Evolutionary conservation across 331 rosid species (phyloP), one percentile per base, ranked within the genome.

Genomic region (Quercus phellos): DNA sequence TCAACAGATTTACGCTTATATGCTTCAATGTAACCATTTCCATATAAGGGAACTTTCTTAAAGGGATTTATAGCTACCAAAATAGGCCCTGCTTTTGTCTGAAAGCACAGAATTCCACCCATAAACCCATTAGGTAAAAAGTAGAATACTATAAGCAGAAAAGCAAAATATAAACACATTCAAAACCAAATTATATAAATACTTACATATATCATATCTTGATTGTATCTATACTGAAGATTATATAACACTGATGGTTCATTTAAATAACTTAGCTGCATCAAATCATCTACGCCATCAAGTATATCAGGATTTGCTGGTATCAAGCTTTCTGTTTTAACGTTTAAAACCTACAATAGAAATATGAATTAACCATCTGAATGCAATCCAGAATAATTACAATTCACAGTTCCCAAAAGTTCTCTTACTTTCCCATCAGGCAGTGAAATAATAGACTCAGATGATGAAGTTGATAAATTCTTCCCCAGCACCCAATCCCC

Each of bases 41-140:
- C 96, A 70, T 95, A 95, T 70, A 95, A 83, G 82, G 90, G 86
- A 80, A 95, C 98, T 86, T 87, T 95, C 88, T 91, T 93, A 78
- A 95, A 95, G 72, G 99, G 98, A 88, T 95, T 95, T 78, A 93
- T 75, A 4, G 99, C 99, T 77, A 95, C 97, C 90, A 95, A 89
- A 78, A 95, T 93, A 58, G 99, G 99, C 38, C 99, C 99, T 32
- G 99, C 99, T 86, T 91, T 95, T 5, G 99, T 95, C 99, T 95
- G 86, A 78, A 79, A 55, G 73, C 72, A 85, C 30, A 83, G 51
- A 81, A 75, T 71, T 70, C 76, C 18, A 63, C 68, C 54, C 74
- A 29, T 59, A 78, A 82, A 76, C 26, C 56, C 58, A 79, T 43
- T 42, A 67, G 19, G 59, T 34, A 38, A 56, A 46, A 63, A 55